Evolutionary conservation across 108 stramenopile species (phyloP), one percentile per base, ranked within the genome.

Genomic region (Cyclostephanos invisitatus): DNA sequence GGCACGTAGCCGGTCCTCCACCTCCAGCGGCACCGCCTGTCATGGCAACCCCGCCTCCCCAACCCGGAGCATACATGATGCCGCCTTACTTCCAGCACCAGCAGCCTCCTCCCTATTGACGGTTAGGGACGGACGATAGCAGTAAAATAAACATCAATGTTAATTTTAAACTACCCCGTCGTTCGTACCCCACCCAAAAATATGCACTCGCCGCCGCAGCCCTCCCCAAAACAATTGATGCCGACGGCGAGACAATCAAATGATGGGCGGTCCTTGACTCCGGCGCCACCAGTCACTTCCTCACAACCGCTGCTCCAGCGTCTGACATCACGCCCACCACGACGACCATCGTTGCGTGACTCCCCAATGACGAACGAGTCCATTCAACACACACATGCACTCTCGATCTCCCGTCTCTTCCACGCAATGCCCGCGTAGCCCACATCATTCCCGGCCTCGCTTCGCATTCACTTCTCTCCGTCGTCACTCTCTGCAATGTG

Each of bases 221-320:
- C n/a, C 32, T 58, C 27, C 25, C 29, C 4, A 27, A 58, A 29
- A 58, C 56, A 0, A 17, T 58, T 8, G 1, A 0, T 5, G 4
- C 32, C 25, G 32, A 27, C 11, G 25, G 4, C 4, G 1, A 4
- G 28, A 58, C 25, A 25, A 28, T 24, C 0, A 20, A 29, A 5
- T 14, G 32, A 0, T 58, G 56, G 56, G 56, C 25, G 15, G 29
- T 58, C 17, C 22, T 58, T 15, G 56, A 58, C 28, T 58, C 28
- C 28, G 58, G 58, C 28, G 69, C 67, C 38, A 70, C 57, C 24
- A 49, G 42, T 22, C 59, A 60, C 17, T 70, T 70, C 42, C 44
- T 70, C 40, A 14, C 57, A 2, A 24, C 53, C 9, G 32, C 12
- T 44, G 44, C 69, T 3, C 58, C 69, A 17, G 42, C 32, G 14